Conservation (phyloP, 2,329 filamentous ascomycete genomes). For the Didymella arachidicola region DNA sequence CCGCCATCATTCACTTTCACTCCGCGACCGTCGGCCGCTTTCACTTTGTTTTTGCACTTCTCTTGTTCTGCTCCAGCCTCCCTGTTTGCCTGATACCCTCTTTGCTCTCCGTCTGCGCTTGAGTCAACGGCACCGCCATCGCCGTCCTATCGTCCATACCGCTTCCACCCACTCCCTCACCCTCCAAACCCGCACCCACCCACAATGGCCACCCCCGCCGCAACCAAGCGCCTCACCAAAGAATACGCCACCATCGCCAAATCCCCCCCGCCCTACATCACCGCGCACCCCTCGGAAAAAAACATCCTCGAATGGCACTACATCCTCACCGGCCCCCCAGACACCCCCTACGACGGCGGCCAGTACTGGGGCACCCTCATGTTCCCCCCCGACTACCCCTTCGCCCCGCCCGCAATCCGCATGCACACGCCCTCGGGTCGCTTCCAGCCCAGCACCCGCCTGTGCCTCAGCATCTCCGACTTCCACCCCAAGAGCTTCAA, state of each 20-base stretch:
- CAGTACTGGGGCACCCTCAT: conserved; percentile 98
- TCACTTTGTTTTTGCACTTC: not conserved
- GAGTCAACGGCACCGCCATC: not conserved
- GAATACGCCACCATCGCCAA: conserved; percentile 71
- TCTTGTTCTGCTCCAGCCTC: not conserved
- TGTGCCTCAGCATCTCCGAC: conserved; percentile 95
- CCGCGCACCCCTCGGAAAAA: conserved; percentile 84
- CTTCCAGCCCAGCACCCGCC: conserved; percentile 89
- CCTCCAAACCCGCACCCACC: not conserved
- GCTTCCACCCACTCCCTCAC: too few relatives aligned
- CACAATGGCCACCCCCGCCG: conserved; percentile 51
- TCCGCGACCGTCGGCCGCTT: not conserved
- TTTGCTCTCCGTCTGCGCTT: conserved; percentile 1
- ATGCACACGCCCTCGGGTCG: conserved; percentile 98
- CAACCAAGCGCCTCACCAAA: conserved; percentile 61
- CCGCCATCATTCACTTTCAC: not conserved
- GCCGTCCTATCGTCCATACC: not conserved
- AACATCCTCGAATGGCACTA: conserved; percentile 98
- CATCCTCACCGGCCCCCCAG: conserved; percentile 91
- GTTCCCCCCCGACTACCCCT: conserved; percentile 96
- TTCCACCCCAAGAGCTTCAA: conserved; percentile 99
- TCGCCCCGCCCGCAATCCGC: conserved; percentile 94
- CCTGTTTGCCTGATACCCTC: conserved; percentile 15
- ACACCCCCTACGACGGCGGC: conserved; percentile 91
- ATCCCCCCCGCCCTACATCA: conserved; percentile 88